Conservation (phyloP, 176 grass and related monocot genomes). For the Ananas comosus region DNA sequence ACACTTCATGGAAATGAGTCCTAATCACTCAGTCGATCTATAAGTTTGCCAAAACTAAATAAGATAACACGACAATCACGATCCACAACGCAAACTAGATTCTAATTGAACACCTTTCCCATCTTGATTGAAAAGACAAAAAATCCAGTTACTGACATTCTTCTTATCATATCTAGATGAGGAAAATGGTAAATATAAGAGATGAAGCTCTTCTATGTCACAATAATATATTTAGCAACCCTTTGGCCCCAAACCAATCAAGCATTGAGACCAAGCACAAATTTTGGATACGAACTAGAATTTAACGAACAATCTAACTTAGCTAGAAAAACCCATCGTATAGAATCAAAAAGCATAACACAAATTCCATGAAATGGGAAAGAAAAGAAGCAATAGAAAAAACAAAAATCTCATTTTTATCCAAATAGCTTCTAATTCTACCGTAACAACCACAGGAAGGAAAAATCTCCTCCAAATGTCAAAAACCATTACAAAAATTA, state of each 20-base stretch:
- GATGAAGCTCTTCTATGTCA: too few relatives aligned
- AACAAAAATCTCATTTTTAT: background rate
- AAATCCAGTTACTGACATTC: too few relatives aligned
- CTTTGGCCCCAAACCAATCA: background rate
- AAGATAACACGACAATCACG: too few relatives aligned
- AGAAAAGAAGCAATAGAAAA: background rate
- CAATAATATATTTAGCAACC: too few relatives aligned
- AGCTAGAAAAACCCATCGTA: background rate
- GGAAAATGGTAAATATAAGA: too few relatives aligned
- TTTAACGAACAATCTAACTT: background rate
- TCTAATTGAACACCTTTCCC: too few relatives aligned
- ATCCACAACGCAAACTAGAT: too few relatives aligned
- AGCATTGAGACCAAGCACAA: background rate
- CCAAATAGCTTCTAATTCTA: background rate
- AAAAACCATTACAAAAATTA: background rate
- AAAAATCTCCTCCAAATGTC: background rate
- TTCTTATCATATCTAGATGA: too few relatives aligned
- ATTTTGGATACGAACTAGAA: background rate
- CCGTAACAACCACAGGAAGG: background rate
- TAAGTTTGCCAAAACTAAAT: too few relatives aligned
- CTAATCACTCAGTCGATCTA: too few relatives aligned
- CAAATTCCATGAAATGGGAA: background rate
- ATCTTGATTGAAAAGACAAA: too few relatives aligned
- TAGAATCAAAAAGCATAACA: background rate
- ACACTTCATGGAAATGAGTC: too few relatives aligned